Evolutionary conservation across 2,329 filamentous ascomycete genomes (phyloP).

Genomic region (Cyanodermella asteris): DNA sequence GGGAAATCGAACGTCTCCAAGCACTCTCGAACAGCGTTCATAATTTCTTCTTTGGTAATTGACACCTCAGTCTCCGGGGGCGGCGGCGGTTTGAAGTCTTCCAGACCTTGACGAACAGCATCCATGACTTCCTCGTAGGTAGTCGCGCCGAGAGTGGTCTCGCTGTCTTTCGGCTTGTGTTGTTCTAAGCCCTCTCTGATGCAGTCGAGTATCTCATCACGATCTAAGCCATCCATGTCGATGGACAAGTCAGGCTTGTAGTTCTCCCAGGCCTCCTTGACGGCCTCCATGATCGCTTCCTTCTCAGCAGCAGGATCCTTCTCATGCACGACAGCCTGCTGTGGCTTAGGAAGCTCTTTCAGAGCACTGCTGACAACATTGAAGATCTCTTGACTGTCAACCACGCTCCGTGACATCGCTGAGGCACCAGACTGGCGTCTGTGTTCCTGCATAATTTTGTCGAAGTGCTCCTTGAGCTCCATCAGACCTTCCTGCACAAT

Average conservation of each 20-base stretch:
- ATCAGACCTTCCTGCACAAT: slow-evolving; percentile 63
- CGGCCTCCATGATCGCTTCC: slow-evolving; percentile 68
- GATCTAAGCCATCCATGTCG: slow-evolving; percentile 72
- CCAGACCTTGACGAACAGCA: slow-evolving; percentile 66
- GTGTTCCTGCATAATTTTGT: slow-evolving; percentile 55
- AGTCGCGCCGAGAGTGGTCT: slow-evolving; percentile 29
- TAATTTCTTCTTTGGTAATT: slow-evolving; percentile 61
- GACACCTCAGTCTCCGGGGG: slow-evolving; percentile 45
- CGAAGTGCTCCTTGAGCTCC: slow-evolving; percentile 69
- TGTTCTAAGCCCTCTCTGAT: slow-evolving; percentile 68
- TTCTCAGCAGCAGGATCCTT: slow-evolving; percentile 36
- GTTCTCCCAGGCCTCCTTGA: slow-evolving; percentile 78
- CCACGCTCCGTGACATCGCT: slow-evolving; percentile 35
- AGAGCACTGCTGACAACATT: slow-evolving; percentile 59
- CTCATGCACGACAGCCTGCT: slow-evolving; percentile 30
- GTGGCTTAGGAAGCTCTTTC: slow-evolving; percentile 33
- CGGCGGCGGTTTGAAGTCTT: slow-evolving; percentile 51
- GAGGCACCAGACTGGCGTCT: slow-evolving; percentile 45
- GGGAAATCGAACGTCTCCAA: slow-evolving; percentile 68
- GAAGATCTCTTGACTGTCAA: slow-evolving; percentile 72
- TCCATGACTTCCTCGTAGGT: slow-evolving; percentile 69
- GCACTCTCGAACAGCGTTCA: slow-evolving; percentile 65
- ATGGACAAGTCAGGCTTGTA: slow-evolving; percentile 88
- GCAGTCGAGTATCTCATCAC: slow-evolving; percentile 73
- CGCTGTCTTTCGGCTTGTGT: slow-evolving; percentile 30